Evolutionary conservation across 2,329 filamentous ascomycete genomes (phyloP).

Genomic region (Talaromyces sp.): DNA sequence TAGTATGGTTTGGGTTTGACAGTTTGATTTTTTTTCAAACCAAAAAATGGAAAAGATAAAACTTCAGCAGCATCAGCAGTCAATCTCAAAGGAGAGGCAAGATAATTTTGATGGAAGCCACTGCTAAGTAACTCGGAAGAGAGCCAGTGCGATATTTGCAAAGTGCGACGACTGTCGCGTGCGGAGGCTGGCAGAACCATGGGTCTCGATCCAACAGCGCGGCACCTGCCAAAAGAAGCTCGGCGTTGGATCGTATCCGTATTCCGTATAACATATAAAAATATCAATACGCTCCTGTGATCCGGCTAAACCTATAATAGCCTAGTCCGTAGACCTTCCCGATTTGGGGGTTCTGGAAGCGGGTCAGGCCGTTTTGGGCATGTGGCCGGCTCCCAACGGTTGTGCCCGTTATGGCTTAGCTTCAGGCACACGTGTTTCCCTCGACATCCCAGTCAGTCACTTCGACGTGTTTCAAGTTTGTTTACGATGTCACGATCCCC

Average conservation of each 20-base stretch:
- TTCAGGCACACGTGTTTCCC: background rate
- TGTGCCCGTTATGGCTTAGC: background rate
- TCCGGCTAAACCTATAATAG: background rate
- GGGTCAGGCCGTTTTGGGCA: background rate
- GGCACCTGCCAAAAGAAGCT: background rate
- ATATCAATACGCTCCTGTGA: background rate
- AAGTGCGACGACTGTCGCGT: background rate
- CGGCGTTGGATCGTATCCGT: background rate
- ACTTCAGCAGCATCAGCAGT: background rate
- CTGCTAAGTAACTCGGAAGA: background rate
- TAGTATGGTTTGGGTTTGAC: background rate
- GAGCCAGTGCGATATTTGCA: background rate
- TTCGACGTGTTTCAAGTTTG: no score
- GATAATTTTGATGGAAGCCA: background rate
- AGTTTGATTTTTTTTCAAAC: background rate
- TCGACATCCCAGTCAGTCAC: no score
- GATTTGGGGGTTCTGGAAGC: background rate
- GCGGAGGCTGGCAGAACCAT: background rate
- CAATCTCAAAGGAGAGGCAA: background rate
- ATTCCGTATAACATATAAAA: no score
- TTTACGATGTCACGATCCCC: no score
- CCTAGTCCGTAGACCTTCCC: background rate
- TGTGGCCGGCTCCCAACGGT: background rate
- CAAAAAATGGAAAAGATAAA: background rate
- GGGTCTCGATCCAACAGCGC: background rate